phyloP scores from a whole-genome alignment of 352 stramenopile species.

The Phytophthora fragariae region DNA sequence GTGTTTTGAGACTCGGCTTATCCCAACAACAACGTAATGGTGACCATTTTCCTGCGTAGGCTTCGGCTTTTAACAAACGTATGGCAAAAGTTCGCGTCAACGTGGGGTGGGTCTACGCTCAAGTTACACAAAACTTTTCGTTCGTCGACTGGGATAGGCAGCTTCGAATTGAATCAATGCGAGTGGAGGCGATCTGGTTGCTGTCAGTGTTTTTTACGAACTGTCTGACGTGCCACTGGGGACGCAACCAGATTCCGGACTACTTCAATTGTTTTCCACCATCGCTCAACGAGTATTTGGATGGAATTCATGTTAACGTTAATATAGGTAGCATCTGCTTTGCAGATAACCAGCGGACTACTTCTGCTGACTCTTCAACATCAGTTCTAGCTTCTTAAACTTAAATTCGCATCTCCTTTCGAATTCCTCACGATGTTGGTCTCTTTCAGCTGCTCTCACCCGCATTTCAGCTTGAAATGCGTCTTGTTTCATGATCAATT shows the following conservation, averaged over 20 bases:
- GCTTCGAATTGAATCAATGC: no score
- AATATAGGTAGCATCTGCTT: no score
- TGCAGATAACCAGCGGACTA: no score
- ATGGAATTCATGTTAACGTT: neutral
- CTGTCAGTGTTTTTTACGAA: neutral
- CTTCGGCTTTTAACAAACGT: neutral
- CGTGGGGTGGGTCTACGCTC: neutral
- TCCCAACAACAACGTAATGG: conserved; percentile 1
- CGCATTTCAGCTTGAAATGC: no score
- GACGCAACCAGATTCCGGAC: neutral
- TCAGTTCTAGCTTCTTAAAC: no score
- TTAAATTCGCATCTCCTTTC: no score
- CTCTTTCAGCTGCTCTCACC: no score
- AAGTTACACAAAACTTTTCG: neutral
- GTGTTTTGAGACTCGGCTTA: conserved; percentile 3
- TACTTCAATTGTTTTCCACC: neutral
- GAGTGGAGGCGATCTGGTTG: no score
- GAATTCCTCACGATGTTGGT: no score
- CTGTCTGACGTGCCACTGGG: neutral
- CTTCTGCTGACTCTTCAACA: no score
- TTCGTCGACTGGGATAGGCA: neutral
- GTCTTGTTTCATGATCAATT: no score
- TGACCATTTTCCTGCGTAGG: neutral
- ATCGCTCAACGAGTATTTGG: neutral
- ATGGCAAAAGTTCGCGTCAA: neutral